Base-by-base conservation (phyloP, 805 yeast genomes). In the Candida incommunis region DNA sequence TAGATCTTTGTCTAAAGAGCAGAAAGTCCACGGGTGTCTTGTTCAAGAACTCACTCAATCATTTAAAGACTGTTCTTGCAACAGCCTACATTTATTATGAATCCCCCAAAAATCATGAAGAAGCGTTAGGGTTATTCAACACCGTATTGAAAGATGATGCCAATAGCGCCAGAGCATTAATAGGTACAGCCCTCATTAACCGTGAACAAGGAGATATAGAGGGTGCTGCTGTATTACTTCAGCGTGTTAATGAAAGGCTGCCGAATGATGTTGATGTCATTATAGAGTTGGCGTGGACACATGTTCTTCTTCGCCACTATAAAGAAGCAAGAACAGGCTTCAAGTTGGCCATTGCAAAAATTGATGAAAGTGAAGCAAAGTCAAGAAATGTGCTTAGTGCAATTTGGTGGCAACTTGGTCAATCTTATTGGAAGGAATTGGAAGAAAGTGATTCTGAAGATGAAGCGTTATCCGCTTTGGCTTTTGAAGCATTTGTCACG, bases 91-190 rank as follows among this genome's bases (percentile, higher is more conserved):
- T 94, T 0, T 81, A 84, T 56, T 74, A 79, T 55, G 95, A 90
- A 59, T 82, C 96, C 0, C 98, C 97, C 9, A 86, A 86, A 60
- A 83, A 90, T 61, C 85, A 76, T 55, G 68, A 74, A 2, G 69
- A 79, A 22, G 97, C 98, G 0, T 57, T 81, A 23, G 75, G 75
- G 42, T 60, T 87, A 15, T 92, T 81, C 60, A 81, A 82, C 29
- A 64, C 68, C 22, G 75, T 87, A 2, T 65, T 85, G 22, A 51
- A 60, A 0, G 65, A 65, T 20, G 64, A 65, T 24, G 70, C 72
- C 3, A 54, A 60, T 3, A 75, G 78, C 52, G 62, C 71, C 3
- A 70, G 69, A 41, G 95, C 95, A 0, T 68, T 74, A 45, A 71
- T 88, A 34, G 97, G 97, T 11, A 83, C 81, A 58, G 94, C 92